Base-by-base conservation (phyloP, 2,329 filamentous ascomycete genomes). In the Stachybotrys elegans region DNA sequence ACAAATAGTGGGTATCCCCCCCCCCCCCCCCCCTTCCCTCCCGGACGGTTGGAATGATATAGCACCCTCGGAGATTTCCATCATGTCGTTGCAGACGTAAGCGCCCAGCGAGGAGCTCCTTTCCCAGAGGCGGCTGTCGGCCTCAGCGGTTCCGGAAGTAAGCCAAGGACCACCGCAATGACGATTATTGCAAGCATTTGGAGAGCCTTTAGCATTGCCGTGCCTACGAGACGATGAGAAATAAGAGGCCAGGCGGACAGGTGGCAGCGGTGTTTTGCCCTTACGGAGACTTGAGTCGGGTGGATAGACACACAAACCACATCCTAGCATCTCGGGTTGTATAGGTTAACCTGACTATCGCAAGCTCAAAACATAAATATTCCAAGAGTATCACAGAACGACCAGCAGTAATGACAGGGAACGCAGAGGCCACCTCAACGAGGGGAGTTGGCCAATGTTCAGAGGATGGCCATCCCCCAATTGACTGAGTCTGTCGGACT, bases 71-170 rank as follows among this genome's bases (percentile, higher is more conserved):
- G 21, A 22, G 38, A 35, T 38, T 29, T 21, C 40, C 36, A 32
- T 32, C 12, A 16, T 32, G 29, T 16, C 29, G 29, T 32, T 32
- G 29, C 5, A n/a, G 29, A 13, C 17, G 29, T 16, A 16, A n/a
- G 5, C 29, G 17, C 14, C 11, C 29, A 32, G 17, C 11, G 29
- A 16, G 12, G 29, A 32, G 29, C 29, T 32, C 29, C 29, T 16
- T 32, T 49, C 43, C 44, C 47, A 46, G 17, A 22, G 41, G 16
- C 44, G 40, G 23, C 22, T 46, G 14, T 38, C 43, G 6, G 41
- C 47, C 29, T 32, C 29, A 5, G 17, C 29, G 14, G 29, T 13
- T 16, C 29, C 14, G 29, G 29, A 13, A 32, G 29, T 12, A 32
- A 32, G 11, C 29, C 29, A 32, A 32, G 17, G 29, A 16, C 29